These are phyloP conservation scores for Chaetomiaceae sp. DNA, from an alignment of 2,329 filamentous ascomycete genomes.

Conservation along the genomic window DNA sequence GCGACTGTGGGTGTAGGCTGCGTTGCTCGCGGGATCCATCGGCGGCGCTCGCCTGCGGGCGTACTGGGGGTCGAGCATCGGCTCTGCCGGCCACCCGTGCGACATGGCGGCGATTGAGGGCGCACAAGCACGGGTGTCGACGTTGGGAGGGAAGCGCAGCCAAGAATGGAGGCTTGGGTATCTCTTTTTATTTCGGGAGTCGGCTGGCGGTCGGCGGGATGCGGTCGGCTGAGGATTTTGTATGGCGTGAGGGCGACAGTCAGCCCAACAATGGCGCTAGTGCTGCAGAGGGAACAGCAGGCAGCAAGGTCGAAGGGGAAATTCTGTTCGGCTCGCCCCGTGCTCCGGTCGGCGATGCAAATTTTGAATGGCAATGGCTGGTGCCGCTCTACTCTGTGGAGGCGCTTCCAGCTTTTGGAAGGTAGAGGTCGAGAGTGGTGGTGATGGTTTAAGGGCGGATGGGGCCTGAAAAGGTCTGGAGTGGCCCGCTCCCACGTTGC, in stretches of 20 bases:
- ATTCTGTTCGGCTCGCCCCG: neutral
- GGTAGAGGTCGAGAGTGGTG: neutral
- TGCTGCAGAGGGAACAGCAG: neutral
- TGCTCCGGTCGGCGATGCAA: neutral
- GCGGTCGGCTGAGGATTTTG: neutral
- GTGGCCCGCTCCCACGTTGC: slow-evolving; percentile 27
- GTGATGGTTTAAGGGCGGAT: slow-evolving; percentile 10
- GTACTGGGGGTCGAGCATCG: slow-evolving; percentile 33
- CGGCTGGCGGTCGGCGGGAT: neutral
- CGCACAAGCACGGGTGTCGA: neutral
- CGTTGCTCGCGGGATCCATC: slow-evolving; percentile 24
- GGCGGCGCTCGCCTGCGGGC: slow-evolving; percentile 30
- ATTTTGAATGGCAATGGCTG: neutral
- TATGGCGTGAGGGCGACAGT: neutral
- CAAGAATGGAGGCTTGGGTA: neutral
- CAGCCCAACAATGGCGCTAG: neutral
- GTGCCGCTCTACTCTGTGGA: neutral
- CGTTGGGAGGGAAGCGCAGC: neutral
- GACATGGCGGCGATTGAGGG: slow-evolving; percentile 11
- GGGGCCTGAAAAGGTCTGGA: slow-evolving; percentile 19
- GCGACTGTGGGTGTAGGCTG: slow-evolving; percentile 50
- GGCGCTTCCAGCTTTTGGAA: neutral
- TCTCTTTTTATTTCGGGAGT: neutral
- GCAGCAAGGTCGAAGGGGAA: neutral
- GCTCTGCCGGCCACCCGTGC: slow-evolving; percentile 20